phyloP scores from a whole-genome alignment of 108 stramenopile species.

The Cyclotella cryptica region DNA sequence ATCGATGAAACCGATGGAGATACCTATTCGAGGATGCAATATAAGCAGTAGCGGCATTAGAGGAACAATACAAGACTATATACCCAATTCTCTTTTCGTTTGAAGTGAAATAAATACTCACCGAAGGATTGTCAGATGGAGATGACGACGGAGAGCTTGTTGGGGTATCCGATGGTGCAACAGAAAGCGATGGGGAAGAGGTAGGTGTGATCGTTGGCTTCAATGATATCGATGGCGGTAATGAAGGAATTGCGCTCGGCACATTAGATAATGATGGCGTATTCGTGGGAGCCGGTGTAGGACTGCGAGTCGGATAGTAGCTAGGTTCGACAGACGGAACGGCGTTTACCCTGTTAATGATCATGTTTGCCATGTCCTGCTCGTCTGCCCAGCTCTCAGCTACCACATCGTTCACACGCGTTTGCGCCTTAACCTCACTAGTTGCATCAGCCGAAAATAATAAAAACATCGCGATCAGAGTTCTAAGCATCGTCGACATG shows the following conservation, averaged over 20 bases:
- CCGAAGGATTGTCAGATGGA: constrained; percentile 9
- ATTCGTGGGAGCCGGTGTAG: constrained; percentile 4
- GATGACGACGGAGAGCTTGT: neutral
- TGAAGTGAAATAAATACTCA: neutral
- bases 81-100: too few relatives aligned
- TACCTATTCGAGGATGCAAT: neutral
- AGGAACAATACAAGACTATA: neutral
- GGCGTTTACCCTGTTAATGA: constrained; percentile 4
- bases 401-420: constrained; percentile 10
- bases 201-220: constrained; percentile 20
- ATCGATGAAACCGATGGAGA: constrained; percentile 6
- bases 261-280: constrained; percentile 3
- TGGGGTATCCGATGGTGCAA: constrained; percentile 12
- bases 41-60: neutral
- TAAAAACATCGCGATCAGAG: neutral
- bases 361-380: constrained; percentile 12
- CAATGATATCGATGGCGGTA: constrained; percentile 16
- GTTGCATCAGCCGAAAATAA: neutral
- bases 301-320: constrained; percentile 6
- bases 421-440: neutral
- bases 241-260: constrained; percentile 4
- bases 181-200: constrained; percentile 19
- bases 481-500: neutral
- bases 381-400: constrained; percentile 16
- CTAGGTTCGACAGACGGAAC: constrained; percentile 13